Evolutionary conservation across 495 filamentous ascomycete genomes (phyloP).

Genomic region (Xylaria flabelliformis): DNA sequence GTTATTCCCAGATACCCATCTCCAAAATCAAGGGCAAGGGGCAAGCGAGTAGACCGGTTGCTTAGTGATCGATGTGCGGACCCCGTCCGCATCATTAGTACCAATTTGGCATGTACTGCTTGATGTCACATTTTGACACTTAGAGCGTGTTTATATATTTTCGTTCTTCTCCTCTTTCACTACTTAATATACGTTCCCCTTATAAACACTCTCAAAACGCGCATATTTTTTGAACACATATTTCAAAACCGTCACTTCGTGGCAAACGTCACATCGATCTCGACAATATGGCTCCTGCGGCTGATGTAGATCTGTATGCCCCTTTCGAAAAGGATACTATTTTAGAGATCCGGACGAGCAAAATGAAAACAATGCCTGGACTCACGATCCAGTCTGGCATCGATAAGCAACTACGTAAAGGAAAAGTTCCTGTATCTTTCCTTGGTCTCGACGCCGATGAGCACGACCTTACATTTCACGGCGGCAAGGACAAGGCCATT

Average conservation of each 20-base stretch:
- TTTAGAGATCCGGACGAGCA: conserved; percentile 59
- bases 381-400: conserved; percentile 56
- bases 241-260: background rate
- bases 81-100: conserved; percentile 11
- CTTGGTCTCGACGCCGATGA: conserved; percentile 60
- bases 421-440: conserved; percentile 50
- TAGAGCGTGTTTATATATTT: background rate
- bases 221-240: background rate
- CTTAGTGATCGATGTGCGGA: conserved; percentile 12
- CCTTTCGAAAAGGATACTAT: conserved; percentile 53
- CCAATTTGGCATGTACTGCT: conserved; percentile 2
- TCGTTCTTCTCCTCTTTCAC: background rate
- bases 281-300: conserved; percentile 31
- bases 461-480: conserved; percentile 62
- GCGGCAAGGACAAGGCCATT: conserved; percentile 62
- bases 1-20: background rate
- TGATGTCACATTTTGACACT: background rate
- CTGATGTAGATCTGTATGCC: conserved; percentile 46
- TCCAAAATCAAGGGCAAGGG: background rate
- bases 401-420: conserved; percentile 52
- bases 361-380: conserved; percentile 55
- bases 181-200: background rate
- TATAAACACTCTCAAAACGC: background rate
- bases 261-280: background rate
- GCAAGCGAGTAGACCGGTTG: background rate